Conservation (phyloP, 2,329 filamentous ascomycete species). For the Colletotrichum lini region DNA sequence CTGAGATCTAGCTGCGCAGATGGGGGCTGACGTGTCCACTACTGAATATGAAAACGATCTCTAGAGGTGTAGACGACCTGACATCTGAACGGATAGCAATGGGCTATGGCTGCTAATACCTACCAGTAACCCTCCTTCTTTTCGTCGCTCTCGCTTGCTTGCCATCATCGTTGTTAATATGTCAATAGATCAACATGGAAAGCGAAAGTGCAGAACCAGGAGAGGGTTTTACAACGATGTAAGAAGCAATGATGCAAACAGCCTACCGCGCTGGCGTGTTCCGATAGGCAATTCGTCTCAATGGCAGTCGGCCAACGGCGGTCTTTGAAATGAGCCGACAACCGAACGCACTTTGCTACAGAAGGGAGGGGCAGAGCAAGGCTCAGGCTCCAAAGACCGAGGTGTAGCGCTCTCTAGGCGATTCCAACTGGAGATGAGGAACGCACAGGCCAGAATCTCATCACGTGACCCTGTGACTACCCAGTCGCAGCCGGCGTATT, state of each 20-base stretch:
- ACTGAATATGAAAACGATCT: no score
- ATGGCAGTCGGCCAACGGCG: slow-evolving; percentile 25
- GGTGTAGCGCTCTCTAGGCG: slow-evolving; percentile 16
- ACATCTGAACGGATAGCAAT: no score
- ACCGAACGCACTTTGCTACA: slow-evolving; percentile 6
- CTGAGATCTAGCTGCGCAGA: no score
- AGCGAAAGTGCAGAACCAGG: no score
- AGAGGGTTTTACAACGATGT: no score
- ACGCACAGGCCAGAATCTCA: background rate
- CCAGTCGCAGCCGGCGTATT: slow-evolving; percentile 41
- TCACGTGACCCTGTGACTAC: slow-evolving; percentile 32
- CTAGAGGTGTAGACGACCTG: no score
- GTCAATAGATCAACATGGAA: no score
- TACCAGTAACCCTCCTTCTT: no score
- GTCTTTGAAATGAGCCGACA: slow-evolving; percentile 34
- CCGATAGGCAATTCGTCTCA: background rate
- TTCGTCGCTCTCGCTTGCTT: no score
- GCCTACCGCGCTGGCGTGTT: background rate
- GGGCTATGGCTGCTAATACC: no score
- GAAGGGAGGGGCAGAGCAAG: background rate
- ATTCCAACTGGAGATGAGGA: slow-evolving; percentile 17
- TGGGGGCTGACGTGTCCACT: no score
- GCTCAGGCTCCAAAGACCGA: slow-evolving; percentile 30
- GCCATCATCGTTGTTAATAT: no score
- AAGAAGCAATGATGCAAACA: background rate